phyloP scores from a whole-genome alignment of 441 rosid genomes.

The Flueggea neowawraea region DNA sequence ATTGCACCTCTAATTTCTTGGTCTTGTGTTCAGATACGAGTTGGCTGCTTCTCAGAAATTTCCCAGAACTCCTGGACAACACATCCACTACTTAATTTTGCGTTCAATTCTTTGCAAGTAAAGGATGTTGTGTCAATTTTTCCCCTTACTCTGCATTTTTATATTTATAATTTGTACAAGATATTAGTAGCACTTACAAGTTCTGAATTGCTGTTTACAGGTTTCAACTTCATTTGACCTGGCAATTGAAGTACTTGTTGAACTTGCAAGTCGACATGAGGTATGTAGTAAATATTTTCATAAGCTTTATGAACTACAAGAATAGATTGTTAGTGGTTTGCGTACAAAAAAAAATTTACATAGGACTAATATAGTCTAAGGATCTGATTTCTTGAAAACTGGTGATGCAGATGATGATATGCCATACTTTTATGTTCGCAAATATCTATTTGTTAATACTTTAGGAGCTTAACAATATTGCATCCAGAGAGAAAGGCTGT shows the following conservation, averaged over 20 bases:
- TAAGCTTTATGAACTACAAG: not conserved
- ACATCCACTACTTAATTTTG: conserved; percentile 86
- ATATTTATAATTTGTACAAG: not conserved
- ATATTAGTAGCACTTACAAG: no score
- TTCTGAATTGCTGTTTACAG: conserved; percentile 32
- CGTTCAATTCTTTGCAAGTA: conserved; percentile 85
- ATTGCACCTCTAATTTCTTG: conserved; percentile 13
- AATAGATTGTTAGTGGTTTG: not conserved
- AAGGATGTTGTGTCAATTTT: not conserved
- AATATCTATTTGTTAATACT: no score
- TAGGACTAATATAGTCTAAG: no score
- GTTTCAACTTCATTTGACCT: conserved; percentile 79
- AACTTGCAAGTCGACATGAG: conserved; percentile 89
- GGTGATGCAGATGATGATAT: no score
- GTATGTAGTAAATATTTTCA: conserved; percentile 26
- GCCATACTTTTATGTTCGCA: no score
- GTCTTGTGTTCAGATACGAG: conserved; percentile 64
- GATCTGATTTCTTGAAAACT: no score
- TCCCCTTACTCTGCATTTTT: not conserved
- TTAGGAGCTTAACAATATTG: no score
- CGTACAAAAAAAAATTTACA: no score
- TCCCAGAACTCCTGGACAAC: conserved; percentile 66
- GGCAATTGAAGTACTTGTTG: conserved; percentile 92
- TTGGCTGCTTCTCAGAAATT: conserved; percentile 94
- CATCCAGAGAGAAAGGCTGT: no score